These are phyloP conservation scores for Thalassia testudinum DNA, from an alignment of 116 monocot species.

Conservation along the genomic window DNA sequence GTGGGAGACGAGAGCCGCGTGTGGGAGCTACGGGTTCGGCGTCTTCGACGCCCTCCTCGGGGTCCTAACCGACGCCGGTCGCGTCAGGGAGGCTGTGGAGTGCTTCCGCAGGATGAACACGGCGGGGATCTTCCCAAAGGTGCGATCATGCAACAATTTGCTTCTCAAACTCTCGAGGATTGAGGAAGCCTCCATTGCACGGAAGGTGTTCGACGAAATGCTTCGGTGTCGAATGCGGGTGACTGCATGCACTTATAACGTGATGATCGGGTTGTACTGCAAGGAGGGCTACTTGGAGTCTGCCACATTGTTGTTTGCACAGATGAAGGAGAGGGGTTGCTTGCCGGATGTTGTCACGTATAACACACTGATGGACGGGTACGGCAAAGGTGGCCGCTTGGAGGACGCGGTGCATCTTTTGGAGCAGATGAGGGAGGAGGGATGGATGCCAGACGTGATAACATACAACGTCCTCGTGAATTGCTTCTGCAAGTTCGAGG, in stretches of 20 bases:
- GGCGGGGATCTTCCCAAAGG: constrained; percentile 42
- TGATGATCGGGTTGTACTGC: constrained; percentile 65
- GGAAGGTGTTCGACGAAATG: constrained; percentile 51
- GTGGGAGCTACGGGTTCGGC: constrained; percentile 15
- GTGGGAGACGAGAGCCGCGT: constrained; percentile 12
- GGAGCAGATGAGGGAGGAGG: constrained; percentile 34
- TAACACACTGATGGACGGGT: constrained; percentile 69
- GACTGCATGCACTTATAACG: constrained; percentile 61
- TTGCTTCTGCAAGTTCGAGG: constrained; percentile 47
- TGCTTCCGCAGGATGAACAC: constrained; percentile 39
- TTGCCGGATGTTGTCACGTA: constrained; percentile 56
- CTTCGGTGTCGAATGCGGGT: constrained; percentile 13
- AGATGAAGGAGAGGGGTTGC: constrained; percentile 51
- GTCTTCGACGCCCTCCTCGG: constrained; percentile 58
- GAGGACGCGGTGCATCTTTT: constrained; percentile 37
- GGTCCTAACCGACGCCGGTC: constrained; percentile 28
- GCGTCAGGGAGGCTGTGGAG: constrained; percentile 35
- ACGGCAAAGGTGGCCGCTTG: constrained; percentile 53
- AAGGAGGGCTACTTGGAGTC: constrained; percentile 45
- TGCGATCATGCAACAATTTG: constrained; percentile 78
- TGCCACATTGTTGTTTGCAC: constrained; percentile 23
- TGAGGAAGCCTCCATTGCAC: constrained; percentile 12
- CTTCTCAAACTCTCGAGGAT: constrained; percentile 28
- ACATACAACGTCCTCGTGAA: constrained; percentile 65
- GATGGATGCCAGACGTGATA: constrained; percentile 39